Evolutionary conservation across 225 moss, liverwort and hornwort genomes (phyloP).

Genomic region (Ulota crispa): DNA sequence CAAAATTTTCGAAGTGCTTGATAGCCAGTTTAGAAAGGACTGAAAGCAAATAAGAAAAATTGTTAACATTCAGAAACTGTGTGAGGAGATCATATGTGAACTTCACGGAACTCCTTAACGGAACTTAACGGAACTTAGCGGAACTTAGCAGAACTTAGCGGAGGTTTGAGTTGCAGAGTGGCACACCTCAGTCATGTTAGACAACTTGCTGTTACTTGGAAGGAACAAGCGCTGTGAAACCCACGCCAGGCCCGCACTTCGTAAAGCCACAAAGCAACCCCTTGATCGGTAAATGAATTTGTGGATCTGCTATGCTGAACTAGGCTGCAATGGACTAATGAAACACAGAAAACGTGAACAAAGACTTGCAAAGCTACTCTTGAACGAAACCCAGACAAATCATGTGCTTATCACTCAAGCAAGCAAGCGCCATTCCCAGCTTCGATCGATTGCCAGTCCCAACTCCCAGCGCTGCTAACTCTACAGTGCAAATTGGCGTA

Average conservation of each 20-base stretch:
- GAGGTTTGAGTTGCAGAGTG: not conserved
- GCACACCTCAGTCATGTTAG: conserved; percentile 50
- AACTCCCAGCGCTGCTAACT: not conserved
- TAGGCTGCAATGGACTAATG: not conserved
- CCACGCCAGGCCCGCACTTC: not conserved
- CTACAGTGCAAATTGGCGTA: not conserved
- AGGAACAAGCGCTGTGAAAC: not conserved
- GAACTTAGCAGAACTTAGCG: not conserved
- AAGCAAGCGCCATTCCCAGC: conserved; percentile 10
- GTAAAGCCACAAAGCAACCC: not conserved
- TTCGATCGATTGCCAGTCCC: not conserved
- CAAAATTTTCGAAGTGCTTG: not conserved
- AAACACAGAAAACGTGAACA: not conserved
- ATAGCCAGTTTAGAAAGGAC: not conserved
- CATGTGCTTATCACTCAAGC: not conserved
- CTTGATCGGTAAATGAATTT: not conserved
- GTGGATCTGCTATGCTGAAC: not conserved
- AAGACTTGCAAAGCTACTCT: not conserved
- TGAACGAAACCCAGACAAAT: not conserved
- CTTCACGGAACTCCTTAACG: not conserved
- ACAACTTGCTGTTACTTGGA: conserved; percentile 7
- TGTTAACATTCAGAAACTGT: not conserved
- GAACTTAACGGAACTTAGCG: too few species aligned
- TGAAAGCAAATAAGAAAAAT: not conserved
- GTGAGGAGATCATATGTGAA: not conserved